A percentile compares a stretch with the other conserved stretches of the same genome.
Evolutionary conservation across 225 moss, liverwort and hornwort genomes (phyloP).

Genomic region (Sphagnum tenellum): DNA sequence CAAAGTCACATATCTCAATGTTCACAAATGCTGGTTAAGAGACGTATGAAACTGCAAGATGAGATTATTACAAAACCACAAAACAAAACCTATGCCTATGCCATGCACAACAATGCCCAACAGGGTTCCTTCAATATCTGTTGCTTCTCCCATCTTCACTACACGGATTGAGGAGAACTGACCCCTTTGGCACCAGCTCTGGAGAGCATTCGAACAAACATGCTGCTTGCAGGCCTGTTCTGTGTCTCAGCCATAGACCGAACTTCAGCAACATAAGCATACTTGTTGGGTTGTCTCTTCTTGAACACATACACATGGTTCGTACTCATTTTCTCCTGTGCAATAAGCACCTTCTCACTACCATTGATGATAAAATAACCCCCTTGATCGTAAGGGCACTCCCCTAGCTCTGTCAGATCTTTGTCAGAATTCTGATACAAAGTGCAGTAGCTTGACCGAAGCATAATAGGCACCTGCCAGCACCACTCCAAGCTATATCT

Average conservation of each 20-base stretch:
- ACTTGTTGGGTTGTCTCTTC: conserved; percentile 97
- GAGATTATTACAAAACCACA: too few relatives aligned
- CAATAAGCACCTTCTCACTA: conserved; percentile 97
- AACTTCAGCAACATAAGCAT: conserved; percentile 93
- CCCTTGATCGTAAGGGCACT: conserved; percentile 99
- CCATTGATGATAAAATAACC: conserved; percentile 98
- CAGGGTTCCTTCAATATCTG: too few relatives aligned
- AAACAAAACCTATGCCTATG: too few relatives aligned
- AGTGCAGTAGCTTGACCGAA: conserved; percentile 94
- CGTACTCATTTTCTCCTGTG: conserved; percentile 99
- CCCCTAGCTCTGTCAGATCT: conserved; percentile 95
- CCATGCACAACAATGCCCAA: too few relatives aligned
- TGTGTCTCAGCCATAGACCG: conserved; percentile 99
- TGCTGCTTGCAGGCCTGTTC: conserved; percentile 97
- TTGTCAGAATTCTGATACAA: conserved; percentile 93
- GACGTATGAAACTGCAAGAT: too few relatives aligned
- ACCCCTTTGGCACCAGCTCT: conserved; percentile 94
- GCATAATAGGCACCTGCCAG: conserved; percentile 82
- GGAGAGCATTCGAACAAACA: conserved; percentile 99
- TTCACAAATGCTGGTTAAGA: too few relatives aligned
- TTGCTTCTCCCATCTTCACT: too few relatives aligned
- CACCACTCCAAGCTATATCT: background rate
- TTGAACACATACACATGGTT: conserved; percentile 99
- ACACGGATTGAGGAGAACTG: background rate
- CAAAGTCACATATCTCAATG: background rate